Conservation (phyloP, 768 basidiomycete genomes). For the Dacryopinax primogenitus region DNA sequence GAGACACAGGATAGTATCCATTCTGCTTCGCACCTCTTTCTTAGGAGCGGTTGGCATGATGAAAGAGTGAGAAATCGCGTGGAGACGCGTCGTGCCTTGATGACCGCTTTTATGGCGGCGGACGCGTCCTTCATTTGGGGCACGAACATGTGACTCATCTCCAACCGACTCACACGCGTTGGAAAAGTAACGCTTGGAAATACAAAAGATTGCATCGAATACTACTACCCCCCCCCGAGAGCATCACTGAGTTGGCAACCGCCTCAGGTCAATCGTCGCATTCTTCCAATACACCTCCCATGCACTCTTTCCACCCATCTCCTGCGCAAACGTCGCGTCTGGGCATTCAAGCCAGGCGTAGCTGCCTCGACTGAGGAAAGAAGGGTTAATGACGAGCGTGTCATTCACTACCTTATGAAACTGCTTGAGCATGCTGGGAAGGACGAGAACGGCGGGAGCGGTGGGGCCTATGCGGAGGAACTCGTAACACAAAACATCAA, state of each 20-base stretch:
- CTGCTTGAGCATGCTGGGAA: constrained; percentile 80
- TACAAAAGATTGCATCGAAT: not conserved
- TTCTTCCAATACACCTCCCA: constrained; percentile 9
- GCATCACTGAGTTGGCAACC: not conserved
- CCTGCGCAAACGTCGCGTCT: not conserved
- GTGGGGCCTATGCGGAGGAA: constrained; percentile 34
- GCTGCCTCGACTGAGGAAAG: constrained; percentile 37
- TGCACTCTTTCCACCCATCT: not conserved
- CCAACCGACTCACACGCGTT: too few species aligned
- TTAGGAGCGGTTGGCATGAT: not conserved
- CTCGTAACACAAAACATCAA: constrained; percentile 71
- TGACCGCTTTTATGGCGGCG: not conserved
- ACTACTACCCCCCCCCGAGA: not conserved
- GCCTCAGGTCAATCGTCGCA: constrained; percentile 1
- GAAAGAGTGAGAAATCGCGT: not conserved
- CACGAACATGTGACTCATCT: too few species aligned
- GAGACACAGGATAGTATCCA: not conserved
- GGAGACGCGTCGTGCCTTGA: not conserved
- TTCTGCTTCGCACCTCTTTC: not conserved
- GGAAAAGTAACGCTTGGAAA: too few species aligned
- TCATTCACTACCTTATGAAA: constrained; percentile 75
- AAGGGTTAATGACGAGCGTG: constrained; percentile 76
- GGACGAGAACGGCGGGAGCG: constrained; percentile 71
- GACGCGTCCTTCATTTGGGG: too few species aligned
- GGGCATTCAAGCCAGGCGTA: constrained; percentile 3